A percentile compares a stretch with the other conserved stretches of the same genome.
phyloP scores from a whole-genome alignment of 2,329 filamentous ascomycete species.

The Aspergillus cejpii region DNA sequence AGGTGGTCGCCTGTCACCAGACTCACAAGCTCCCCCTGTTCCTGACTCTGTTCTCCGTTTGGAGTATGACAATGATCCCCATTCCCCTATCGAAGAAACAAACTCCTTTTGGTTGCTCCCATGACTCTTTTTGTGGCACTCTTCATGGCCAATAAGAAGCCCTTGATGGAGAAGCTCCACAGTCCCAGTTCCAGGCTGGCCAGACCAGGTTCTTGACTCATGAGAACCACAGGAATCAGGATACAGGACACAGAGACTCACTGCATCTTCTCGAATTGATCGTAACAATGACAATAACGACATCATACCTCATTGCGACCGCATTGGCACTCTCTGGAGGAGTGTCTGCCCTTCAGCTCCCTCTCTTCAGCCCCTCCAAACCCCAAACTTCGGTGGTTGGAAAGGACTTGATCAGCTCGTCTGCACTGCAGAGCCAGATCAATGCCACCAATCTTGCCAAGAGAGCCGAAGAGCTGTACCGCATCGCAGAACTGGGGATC shows the following conservation, averaged over 20 bases:
- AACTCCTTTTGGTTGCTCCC: no score
- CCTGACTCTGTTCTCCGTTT: no score
- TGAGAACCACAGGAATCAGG: no score
- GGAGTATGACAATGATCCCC: no score
- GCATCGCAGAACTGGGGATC: constrained; percentile 54
- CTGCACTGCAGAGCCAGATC: constrained; percentile 43
- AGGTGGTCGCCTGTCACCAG: no score
- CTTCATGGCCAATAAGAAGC: no score
- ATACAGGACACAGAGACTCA: no score
- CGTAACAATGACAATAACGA: neutral
- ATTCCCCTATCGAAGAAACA: no score
- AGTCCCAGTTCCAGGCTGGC: neutral
- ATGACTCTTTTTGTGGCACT: no score
- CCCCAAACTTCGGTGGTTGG: constrained; percentile 16
- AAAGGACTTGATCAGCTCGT: constrained; percentile 44
- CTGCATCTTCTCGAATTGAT: no score
- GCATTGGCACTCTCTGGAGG: constrained; percentile 4
- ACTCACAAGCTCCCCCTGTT: no score
- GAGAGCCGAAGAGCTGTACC: constrained; percentile 56
- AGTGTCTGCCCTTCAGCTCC: constrained; percentile 17
- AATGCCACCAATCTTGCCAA: constrained; percentile 49
- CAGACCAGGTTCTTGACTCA: neutral
- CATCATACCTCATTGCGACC: neutral
- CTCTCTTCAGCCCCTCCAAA: constrained; percentile 7
- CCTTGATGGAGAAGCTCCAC: neutral